Base-by-base conservation (phyloP, 2,329 filamentous ascomycete species). In the Colletotrichum noveboracense region DNA sequence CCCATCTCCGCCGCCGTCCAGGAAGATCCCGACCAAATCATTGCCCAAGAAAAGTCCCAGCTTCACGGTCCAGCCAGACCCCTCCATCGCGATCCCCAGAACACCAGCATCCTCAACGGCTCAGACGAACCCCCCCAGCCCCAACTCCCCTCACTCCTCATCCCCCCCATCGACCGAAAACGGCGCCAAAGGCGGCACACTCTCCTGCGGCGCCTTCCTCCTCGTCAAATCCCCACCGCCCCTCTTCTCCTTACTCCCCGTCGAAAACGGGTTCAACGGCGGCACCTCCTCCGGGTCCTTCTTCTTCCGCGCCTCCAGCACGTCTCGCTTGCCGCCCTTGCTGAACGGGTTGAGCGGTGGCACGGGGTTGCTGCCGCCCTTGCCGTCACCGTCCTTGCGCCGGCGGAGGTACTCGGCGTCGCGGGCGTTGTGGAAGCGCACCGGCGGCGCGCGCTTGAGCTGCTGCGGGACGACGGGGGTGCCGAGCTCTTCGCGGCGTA, bases 401-500 rank as follows among this genome's bases (percentile, higher is more conserved):
- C 38, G 28, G 12, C 43, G 36, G 30, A 72, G n/a, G 69, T 62
- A n/a, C 36, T 75, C 69, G 6, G 28, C 68, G n/a, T 52, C 56
- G 32, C 65, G 73, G 14, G n/a, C 62, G 64, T 36, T 68, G 43
- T 68, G 64, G 56, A 75, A 68, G 12, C 70, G 70, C n/a, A 75
- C 38, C 36, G 64, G 55, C 3, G 56, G 48, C 3, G 38, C 36
- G 2, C 73, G 73, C 38, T 64, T 67, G 16, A 68, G 48, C 18
- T 73, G 38, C 13, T 58, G 56, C 21, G 68, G 56, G 16, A 73
- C 43, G 56, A 65, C 64, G 21, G 73, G 24, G 6, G 34, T 13
- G 18, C 69, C 69, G 56, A 34, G 62, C 32, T 75, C 56, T 14
- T 75, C 73, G 70, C 73, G 56, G 56, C 70, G 70, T 56, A 73